These are phyloP conservation scores for Orbilia quercus DNA, from an alignment of 2,329 filamentous ascomycete genomes.

Conservation along the genomic window DNA sequence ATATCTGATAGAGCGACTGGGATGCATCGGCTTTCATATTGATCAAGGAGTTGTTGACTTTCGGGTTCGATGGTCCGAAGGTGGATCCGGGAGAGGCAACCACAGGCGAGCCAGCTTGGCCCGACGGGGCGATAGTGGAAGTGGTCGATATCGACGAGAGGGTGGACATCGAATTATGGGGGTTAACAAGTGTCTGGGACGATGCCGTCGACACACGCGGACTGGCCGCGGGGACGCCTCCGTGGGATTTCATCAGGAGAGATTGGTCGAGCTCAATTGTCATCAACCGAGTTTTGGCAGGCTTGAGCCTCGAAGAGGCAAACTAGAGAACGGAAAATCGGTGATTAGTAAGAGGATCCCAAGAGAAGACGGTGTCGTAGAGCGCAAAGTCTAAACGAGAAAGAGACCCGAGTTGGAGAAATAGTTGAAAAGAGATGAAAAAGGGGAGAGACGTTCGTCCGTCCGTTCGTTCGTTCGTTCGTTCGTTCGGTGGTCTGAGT, in stretches of 20 bases:
- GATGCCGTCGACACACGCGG: constrained; percentile 56
- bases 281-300: constrained; percentile 60
- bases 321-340: constrained; percentile 56
- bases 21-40: constrained; percentile 95
- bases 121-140: constrained; percentile 31
- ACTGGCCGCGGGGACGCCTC: constrained; percentile 56
- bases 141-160: constrained; percentile 58
- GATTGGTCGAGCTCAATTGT: constrained; percentile 60
- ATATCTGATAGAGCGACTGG: constrained; percentile 93
- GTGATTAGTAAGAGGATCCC: constrained; percentile 25
- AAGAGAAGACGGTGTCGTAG: not conserved
- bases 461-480: too few species aligned
- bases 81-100: constrained; percentile 58
- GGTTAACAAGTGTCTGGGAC: constrained; percentile 53
- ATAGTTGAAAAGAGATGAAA: too few species aligned
- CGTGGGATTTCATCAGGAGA: constrained; percentile 58
- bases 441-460: too few species aligned
- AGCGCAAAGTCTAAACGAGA: not conserved
- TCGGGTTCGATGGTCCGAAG: constrained; percentile 58
- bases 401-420: too few species aligned
- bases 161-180: constrained; percentile 49
- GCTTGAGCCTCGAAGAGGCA: constrained; percentile 60
- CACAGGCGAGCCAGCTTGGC: constrained; percentile 32
- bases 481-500: too few species aligned
- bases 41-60: constrained; percentile 73